Conservation (phyloP, 495 filamentous ascomycete species). For the Aspergillus nanangensis region DNA sequence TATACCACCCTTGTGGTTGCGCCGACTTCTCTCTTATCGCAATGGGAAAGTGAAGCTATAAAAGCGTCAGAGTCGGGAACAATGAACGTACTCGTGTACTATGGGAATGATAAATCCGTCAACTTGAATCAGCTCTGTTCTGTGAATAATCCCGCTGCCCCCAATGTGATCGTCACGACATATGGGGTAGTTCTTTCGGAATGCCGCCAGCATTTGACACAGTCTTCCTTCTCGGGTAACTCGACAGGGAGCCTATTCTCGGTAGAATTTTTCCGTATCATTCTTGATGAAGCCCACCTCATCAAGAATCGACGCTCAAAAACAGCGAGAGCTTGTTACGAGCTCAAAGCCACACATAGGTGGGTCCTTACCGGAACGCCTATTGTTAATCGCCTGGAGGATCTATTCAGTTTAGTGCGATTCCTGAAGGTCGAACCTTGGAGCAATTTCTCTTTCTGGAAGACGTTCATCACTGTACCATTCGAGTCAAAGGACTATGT, state of each 20-base stretch:
- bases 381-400: conserved; percentile 93
- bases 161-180: conserved; percentile 90
- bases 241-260: conserved; percentile 77
- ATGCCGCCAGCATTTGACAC: conserved; percentile 57
- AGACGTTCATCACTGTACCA: conserved; percentile 94
- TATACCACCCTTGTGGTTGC: conserved; percentile 93
- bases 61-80: conserved; percentile 80
- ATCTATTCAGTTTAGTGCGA: conserved; percentile 90
- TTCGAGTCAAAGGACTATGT: conserved; percentile 95
- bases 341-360: conserved; percentile 75
- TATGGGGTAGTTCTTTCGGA: conserved; percentile 92
- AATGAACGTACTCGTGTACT: conserved; percentile 83
- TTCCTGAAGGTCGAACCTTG: conserved; percentile 94
- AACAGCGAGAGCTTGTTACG: conserved; percentile 89
- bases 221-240: conserved; percentile 49
- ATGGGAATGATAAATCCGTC: conserved; percentile 74
- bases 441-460: conserved; percentile 98
- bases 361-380: conserved; percentile 96
- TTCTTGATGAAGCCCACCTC: conserved; percentile 89
- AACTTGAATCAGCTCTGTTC: conserved; percentile 76
- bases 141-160: conserved; percentile 69
- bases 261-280: conserved; percentile 86
- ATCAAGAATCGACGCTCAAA: conserved; percentile 92
- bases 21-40: conserved; percentile 87
- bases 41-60: conserved; percentile 94